Base-by-base conservation (phyloP, 2,329 filamentous ascomycete species). In the Nemania serpens region DNA sequence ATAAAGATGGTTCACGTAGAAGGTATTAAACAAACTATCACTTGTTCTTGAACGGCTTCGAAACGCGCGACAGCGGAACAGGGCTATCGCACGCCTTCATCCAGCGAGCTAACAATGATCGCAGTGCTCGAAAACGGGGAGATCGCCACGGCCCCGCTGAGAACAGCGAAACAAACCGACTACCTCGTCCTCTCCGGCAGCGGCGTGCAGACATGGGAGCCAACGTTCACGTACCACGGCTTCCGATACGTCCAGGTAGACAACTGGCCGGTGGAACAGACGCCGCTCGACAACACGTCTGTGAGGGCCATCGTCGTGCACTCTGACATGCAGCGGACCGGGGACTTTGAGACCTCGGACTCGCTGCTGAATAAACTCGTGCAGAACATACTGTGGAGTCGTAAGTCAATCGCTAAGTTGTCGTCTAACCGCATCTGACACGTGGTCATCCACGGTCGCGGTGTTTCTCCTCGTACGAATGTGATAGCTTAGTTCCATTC, bases 181-280 rank as follows among this genome's bases (percentile, higher is more conserved):
- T 13, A 54, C 4, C 13, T 71, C 0, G 60, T 66, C 13, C 63
- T 72, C 1, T 68, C 67, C 0, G 69, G 5, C 80, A 81, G 18
- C 83, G 84, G 84, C 82, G 79, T 0, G 80, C 84, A 15, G 80
- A 84, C 63, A 73, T 83, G 78, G 78, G 71, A 77, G 18, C 81
- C 81, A 0, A 72, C 70, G 0, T 83, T 82, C 66, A 83, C 80
- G 2, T 83, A 80, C 59, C 81, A 83, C 64, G 81, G 81, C 2
- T 84, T 83, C 60, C 75, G 81, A 34, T 83, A 79, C 59, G 79
- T 79, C 5, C 74, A 80, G 61, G 67, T 82, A 4, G 71, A 76
- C 2, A 75, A 76, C 15, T 82, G 79, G 78, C 70, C 71, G 2
- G 51, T 39, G 3, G 58, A 63, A 1, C 66, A 70, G 9, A 70